Evolutionary conservation across 257 asterid genomes (phyloP).

Genomic region (Solanum ahanhuiri): DNA sequence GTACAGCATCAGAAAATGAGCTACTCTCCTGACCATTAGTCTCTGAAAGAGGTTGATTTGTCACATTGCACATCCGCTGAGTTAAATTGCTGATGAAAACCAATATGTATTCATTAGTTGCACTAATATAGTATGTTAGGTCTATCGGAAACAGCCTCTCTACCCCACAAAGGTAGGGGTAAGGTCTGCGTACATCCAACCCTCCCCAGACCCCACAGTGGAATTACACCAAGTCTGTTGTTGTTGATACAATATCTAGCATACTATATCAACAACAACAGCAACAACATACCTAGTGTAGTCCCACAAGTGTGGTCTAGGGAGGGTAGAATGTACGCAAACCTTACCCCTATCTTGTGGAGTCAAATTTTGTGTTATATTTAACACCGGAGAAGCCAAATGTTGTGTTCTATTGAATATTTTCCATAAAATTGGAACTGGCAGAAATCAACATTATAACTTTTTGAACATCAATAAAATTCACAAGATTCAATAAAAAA

Average conservation of each 20-base stretch:
- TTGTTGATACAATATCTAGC: background rate
- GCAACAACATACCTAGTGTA: background rate
- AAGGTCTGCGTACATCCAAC: background rate
- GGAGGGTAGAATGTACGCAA: background rate
- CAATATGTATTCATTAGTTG: background rate
- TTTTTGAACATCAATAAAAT: background rate
- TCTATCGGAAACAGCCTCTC: background rate
- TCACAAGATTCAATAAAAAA: background rate
- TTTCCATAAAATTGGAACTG: background rate
- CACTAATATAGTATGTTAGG: background rate
- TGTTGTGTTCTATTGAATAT: background rate
- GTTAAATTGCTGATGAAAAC: slow-evolving; percentile 39
- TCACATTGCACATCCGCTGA: slow-evolving; percentile 41
- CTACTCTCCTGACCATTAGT: slow-evolving; percentile 34
- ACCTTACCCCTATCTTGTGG: background rate
- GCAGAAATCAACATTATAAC: background rate
- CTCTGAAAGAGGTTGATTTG: slow-evolving; percentile 46
- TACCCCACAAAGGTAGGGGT: background rate
- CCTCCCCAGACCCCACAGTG: background rate
- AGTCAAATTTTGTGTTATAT: background rate
- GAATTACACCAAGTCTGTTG: background rate
- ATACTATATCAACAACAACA: background rate
- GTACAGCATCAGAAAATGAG: slow-evolving; percentile 43
- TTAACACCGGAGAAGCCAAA: background rate
- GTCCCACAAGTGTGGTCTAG: background rate